These are phyloP conservation scores for Claviceps purpurea DNA, from an alignment of 2,329 filamentous ascomycete genomes.

Conservation along the genomic window DNA sequence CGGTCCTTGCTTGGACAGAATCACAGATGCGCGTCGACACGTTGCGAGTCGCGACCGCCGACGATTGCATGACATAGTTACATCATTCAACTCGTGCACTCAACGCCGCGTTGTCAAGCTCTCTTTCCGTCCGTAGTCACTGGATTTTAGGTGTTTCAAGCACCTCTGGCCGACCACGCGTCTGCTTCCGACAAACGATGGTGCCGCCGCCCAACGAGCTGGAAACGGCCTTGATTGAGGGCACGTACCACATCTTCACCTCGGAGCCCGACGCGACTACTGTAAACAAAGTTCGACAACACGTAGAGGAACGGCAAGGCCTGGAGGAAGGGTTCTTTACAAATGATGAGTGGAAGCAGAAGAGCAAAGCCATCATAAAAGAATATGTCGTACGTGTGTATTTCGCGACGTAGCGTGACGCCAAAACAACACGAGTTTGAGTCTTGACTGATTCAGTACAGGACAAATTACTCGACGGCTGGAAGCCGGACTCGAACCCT, in stretches of 20 bases:
- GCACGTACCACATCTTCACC: slow-evolving; percentile 32
- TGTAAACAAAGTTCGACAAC: slow-evolving; percentile 43
- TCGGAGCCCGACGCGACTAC: slow-evolving; percentile 33
- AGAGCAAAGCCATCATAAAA: slow-evolving; percentile 45
- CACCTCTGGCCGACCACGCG: neutral
- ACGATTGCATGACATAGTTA: neutral
- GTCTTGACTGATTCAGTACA: slow-evolving; percentile 7
- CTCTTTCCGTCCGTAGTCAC: neutral
- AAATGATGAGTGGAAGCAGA: slow-evolving; percentile 38
- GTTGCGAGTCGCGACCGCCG: no score
- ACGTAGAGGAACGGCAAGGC: slow-evolving; percentile 32
- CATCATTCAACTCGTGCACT: neutral
- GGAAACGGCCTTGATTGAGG: slow-evolving; percentile 31
- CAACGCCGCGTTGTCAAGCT: neutral
- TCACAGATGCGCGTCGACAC: no score
- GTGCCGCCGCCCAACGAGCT: slow-evolving; percentile 27
- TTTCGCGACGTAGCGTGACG: neutral
- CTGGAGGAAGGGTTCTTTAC: slow-evolving; percentile 40
- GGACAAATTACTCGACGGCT: slow-evolving; percentile 25
- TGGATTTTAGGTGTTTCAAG: no score
- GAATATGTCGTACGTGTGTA: slow-evolving; percentile 34
- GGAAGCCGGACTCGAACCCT: slow-evolving; percentile 18
- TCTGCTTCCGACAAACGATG: slow-evolving; percentile 1
- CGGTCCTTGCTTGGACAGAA: no score
- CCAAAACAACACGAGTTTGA: neutral